These are phyloP conservation scores for Trypanosoma cruzi DNA, from an alignment of 208 protist species.

Conservation along the genomic window DNA sequence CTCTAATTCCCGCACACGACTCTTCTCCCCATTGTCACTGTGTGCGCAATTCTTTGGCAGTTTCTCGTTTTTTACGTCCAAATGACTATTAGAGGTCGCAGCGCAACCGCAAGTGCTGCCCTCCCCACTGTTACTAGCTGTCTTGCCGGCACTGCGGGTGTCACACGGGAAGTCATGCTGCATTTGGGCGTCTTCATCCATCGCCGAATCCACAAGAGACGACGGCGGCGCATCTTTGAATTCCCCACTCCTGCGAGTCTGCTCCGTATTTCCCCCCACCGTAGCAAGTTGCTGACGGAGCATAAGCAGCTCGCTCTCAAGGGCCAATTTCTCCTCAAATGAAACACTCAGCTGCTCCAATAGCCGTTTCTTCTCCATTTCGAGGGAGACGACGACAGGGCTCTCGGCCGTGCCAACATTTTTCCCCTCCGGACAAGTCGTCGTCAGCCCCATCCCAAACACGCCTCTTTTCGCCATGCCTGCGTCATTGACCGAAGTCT, in stretches of 20 bases:
- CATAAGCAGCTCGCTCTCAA: neutral
- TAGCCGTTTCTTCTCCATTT: neutral
- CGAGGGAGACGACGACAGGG: constrained; percentile 1
- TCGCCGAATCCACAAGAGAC: neutral
- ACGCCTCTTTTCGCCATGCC: too few relatives aligned
- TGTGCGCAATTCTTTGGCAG: neutral
- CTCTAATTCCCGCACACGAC: too few relatives aligned
- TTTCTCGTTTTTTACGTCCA: neutral
- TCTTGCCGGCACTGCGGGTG: neutral
- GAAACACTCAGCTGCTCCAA: neutral
- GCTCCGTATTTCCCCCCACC: neutral
- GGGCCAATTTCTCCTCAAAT: neutral
- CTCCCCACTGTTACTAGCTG: neutral
- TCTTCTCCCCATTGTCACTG: too few relatives aligned
- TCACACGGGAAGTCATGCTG: neutral
- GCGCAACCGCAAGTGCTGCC: neutral
- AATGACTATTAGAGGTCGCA: neutral
- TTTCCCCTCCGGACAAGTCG: neutral
- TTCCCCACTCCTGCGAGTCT: neutral
- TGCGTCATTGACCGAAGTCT: neutral
- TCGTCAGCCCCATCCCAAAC: too few relatives aligned
- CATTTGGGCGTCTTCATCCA: neutral
- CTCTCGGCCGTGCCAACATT: neutral
- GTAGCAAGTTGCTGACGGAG: neutral
- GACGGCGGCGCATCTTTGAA: neutral